Conservation (phyloP, 228 moss, liverwort and hornwort species). For the Sphagnum fallax region DNA sequence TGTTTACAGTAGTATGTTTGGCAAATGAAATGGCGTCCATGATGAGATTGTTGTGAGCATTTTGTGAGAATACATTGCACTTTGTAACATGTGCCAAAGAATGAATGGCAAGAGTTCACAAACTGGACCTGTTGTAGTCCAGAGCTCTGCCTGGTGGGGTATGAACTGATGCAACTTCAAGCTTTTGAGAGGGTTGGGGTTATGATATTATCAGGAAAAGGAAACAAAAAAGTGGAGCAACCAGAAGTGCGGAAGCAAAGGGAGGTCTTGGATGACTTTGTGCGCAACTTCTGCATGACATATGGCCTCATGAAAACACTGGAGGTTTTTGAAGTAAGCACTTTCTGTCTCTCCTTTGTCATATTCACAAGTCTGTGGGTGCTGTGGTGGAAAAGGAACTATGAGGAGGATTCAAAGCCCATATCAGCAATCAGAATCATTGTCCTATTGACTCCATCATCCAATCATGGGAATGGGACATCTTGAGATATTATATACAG, state of each 20-base stretch:
- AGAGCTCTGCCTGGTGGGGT: not conserved
- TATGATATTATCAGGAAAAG: conserved; percentile 37
- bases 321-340: conserved; percentile 74
- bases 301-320: conserved; percentile 75
- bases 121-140: not conserved
- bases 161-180: too few relatives aligned
- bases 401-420: not conserved
- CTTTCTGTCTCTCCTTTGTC: not conserved
- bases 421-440: not conserved
- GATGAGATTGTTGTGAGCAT: too few relatives aligned
- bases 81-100: not conserved
- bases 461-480: not conserved
- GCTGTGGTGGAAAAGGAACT: not conserved
- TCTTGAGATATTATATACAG: not conserved
- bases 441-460: not conserved
- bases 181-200: not conserved
- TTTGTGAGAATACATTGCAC: not conserved
- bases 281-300: conserved; percentile 75
- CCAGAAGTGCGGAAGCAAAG: conserved; percentile 53
- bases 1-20: not conserved
- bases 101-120: not conserved
- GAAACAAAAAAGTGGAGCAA: conserved; percentile 38
- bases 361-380: not conserved
- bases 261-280: conserved; percentile 90
- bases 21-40: too few relatives aligned